Conservation (phyloP, 257 asterid genomes). For the Solanum peruvianum region DNA sequence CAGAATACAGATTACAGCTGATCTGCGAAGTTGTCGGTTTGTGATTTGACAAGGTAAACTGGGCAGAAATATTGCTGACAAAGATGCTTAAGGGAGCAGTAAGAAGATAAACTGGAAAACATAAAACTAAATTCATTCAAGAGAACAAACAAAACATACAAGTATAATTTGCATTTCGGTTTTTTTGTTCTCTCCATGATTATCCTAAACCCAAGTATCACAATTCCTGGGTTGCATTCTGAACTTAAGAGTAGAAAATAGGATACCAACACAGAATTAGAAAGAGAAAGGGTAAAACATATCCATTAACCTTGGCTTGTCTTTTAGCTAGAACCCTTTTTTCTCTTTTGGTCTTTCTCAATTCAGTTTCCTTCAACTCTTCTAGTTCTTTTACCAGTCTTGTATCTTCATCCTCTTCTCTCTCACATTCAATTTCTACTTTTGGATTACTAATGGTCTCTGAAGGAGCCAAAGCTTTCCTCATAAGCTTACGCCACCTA, state of each 20-base stretch:
- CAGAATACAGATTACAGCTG: not conserved
- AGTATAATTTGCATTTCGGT: not conserved
- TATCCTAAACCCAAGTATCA: not conserved
- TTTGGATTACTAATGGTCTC: constrained; percentile 33
- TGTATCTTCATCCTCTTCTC: constrained; percentile 39
- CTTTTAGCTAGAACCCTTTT: constrained; percentile 61
- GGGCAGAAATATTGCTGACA: not conserved
- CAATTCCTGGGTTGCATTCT: not conserved
- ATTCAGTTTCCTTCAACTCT: constrained; percentile 73
- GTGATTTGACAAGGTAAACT: not conserved
- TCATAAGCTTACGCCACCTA: constrained; percentile 78
- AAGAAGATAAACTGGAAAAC: not conserved
- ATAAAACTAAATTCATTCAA: not conserved
- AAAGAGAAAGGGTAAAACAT: not conserved
- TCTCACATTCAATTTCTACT: constrained; percentile 23
- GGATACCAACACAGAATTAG: not conserved
- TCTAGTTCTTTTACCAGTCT: constrained; percentile 67
- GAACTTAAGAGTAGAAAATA: not conserved
- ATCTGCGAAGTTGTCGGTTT: not conserved
- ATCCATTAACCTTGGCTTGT: constrained; percentile 51
- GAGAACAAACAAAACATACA: not conserved
- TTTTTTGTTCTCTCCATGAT: not conserved
- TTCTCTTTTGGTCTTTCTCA: constrained; percentile 59
- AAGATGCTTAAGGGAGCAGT: not conserved
- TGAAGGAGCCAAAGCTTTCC: constrained; percentile 69